Base-by-base conservation (phyloP, 2,329 filamentous ascomycete species). In the Hawksworthiomyces lignivorus region DNA sequence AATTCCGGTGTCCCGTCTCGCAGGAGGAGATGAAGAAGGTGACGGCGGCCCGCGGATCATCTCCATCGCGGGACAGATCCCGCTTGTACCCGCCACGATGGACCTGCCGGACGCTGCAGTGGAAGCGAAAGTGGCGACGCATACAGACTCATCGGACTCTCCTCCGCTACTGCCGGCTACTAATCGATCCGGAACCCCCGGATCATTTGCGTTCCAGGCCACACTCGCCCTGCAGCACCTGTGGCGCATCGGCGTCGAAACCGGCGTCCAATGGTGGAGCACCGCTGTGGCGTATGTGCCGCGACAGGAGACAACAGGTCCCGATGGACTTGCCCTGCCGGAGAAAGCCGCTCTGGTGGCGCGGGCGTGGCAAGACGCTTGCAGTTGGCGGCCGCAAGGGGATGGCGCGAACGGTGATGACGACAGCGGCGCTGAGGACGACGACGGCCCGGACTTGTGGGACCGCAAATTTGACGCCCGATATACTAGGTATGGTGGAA, bases 21-120 rank as follows among this genome's bases (percentile, higher is more conserved):
- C 37, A 19, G 29, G 52, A 22, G 34, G 27, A 27, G n/a, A 27
- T 29, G 5, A 19, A 11, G 28, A 20, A 8, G 24, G n/a, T 18
- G 8, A 17, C 15, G 10, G 8, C 12, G 53, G 55, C 2, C 47
- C 62, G 3, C 57, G 62, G 28, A 46, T 62, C 1, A 63, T 90
- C 14, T 80, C 80, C 41, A 72, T 96, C 27, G 89, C 92, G 1
- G 92, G 92, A 0, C 92, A 97, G 62, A 96, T 98, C 37, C 87
- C 90, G 2, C 73, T 98, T 4, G 64, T 90, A 5, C 89, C 92
- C 0, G 74, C 80, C 4, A 82, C 75, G 4, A 97, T 97, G 90
- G 54, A 62, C 3, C 59, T 86, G 2, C 71, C 74, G 5, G 17
- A 30, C 15, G 18, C 9, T 9, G 31, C 45, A 0, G 42, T 37